These are phyloP conservation scores for Gaeumannomyces sp. DNA, from an alignment of 2,329 filamentous ascomycete species.

Conservation along the genomic window DNA sequence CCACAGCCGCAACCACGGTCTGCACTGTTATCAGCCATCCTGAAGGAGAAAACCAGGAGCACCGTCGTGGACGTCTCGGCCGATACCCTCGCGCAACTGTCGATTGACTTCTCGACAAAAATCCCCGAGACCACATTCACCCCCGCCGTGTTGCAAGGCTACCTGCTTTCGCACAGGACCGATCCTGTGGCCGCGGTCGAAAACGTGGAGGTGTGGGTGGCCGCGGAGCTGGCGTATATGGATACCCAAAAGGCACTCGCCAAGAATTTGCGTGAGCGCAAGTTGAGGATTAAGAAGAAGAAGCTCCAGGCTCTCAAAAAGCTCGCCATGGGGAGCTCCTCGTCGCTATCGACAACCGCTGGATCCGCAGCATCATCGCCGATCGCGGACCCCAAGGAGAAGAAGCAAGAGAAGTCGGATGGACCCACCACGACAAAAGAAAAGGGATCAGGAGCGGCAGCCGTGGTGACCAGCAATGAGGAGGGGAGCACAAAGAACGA, in stretches of 20 bases:
- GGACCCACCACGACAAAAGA: not conserved
- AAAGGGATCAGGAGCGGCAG: not conserved
- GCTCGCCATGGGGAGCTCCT: not conserved
- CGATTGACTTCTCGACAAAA: slow-evolving; percentile 45
- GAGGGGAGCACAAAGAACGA: not conserved
- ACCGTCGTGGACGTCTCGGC: slow-evolving; percentile 15
- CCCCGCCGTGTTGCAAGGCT: slow-evolving; percentile 44
- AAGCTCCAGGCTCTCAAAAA: slow-evolving; percentile 8
- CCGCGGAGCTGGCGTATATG: slow-evolving; percentile 23
- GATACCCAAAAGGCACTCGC: slow-evolving; percentile 15
- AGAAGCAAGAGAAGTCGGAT: not conserved
- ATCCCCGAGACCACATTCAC: slow-evolving; percentile 42
- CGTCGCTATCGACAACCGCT: not conserved
- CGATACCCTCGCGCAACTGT: slow-evolving; percentile 35
- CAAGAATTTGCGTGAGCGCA: slow-evolving; percentile 13
- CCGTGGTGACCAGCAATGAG: not conserved
- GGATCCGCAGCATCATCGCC: no score
- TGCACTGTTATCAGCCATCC: not conserved
- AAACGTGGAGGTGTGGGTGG: slow-evolving; percentile 30
- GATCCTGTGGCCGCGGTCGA: slow-evolving; percentile 30
- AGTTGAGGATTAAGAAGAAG: slow-evolving; percentile 4
- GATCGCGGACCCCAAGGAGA: not conserved
- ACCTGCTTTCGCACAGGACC: slow-evolving; percentile 37
- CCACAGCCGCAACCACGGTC: not conserved
- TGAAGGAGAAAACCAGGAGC: not conserved